Evolutionary conservation across 345 rosid genomes (phyloP).

Genomic region (Fremontodendron californicum): DNA sequence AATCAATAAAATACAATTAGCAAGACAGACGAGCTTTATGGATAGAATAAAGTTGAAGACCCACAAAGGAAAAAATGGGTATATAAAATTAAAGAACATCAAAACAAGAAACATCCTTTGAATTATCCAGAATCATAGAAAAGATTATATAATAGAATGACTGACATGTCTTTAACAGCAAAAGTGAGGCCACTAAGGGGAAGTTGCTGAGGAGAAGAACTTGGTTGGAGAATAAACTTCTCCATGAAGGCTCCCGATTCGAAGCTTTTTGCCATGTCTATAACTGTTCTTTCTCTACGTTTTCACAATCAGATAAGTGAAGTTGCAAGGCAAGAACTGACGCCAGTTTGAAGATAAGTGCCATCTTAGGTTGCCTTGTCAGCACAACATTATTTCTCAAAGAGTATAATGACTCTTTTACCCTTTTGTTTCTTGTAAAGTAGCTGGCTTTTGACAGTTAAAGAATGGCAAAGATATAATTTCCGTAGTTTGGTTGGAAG

Average conservation of each 20-base stretch:
- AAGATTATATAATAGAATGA: not conserved
- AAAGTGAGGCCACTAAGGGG: slow-evolving; percentile 67
- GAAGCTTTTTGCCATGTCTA: slow-evolving; percentile 40
- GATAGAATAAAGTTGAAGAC: not conserved
- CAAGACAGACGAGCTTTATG: not conserved
- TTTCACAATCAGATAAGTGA: not conserved
- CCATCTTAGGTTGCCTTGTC: not conserved
- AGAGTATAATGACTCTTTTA: not conserved
- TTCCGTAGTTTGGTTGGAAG: too few species aligned
- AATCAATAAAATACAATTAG: not conserved
- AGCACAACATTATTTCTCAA: not conserved
- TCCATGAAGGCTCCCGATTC: slow-evolving; percentile 83
- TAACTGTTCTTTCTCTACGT: not conserved
- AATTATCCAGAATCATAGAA: not conserved
- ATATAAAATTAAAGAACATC: not conserved
- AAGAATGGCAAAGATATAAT: too few species aligned
- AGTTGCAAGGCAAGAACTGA: not conserved
- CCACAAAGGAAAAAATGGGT: not conserved
- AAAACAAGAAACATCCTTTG: not conserved
- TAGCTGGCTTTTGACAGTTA: not conserved
- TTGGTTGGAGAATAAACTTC: slow-evolving; percentile 52
- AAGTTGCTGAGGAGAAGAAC: slow-evolving; percentile 41
- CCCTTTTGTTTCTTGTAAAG: not conserved
- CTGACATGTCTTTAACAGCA: slow-evolving; percentile 89
- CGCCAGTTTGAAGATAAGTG: not conserved